Base-by-base conservation (phyloP, 2,329 filamentous ascomycete genomes). In the Penicillium carneum region DNA sequence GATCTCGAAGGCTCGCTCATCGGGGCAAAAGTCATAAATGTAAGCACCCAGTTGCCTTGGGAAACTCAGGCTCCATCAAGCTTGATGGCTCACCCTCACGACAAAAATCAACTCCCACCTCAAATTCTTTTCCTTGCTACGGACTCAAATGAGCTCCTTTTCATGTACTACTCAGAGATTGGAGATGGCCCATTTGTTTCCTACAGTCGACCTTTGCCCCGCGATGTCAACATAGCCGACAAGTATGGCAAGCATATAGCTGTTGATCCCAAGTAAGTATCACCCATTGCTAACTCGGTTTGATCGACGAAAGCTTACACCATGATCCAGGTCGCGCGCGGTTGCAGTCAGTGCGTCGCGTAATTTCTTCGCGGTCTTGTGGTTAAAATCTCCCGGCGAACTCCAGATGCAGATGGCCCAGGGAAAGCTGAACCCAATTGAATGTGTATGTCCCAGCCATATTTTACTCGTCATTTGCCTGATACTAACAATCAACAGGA, bases 1-100 rank as follows among this genome's bases (percentile, higher is more conserved):
- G 88, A 97, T 73, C 94, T 98, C 74, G 88, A 88, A 56, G 86
- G 87, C 34, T 86, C 88, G 45, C 97, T 98, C 65, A 84, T 90
- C 62, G 90, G 92, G 70, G 92, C 92, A 4, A 86, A 86, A 60
- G 87, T 93, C 14, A 85, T 98, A 69, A 92, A 91, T 43, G 79
- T 84, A 55, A 75, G 79, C 48, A 79, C 81, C 48, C 81, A 78
- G 60, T 64, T 75, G 43, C 71, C 75, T 2, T 72, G 75, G 70
- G 73, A 76, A 34, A 63, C 70, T 3, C 71, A 77, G 45, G 71
- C 38, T 38, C 71, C 63, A 53, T 58, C 72, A 36, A 64, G 63
- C 11, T 59, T 59, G 54, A 57, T 59, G 34, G 57, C 51, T 55
- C 45, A 46, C 46, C 23, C 49, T 42, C 57, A 58, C 8, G 33